phyloP scores from a whole-genome alignment of 305 asterid genomes.

The Fraxinus angustifolia region DNA sequence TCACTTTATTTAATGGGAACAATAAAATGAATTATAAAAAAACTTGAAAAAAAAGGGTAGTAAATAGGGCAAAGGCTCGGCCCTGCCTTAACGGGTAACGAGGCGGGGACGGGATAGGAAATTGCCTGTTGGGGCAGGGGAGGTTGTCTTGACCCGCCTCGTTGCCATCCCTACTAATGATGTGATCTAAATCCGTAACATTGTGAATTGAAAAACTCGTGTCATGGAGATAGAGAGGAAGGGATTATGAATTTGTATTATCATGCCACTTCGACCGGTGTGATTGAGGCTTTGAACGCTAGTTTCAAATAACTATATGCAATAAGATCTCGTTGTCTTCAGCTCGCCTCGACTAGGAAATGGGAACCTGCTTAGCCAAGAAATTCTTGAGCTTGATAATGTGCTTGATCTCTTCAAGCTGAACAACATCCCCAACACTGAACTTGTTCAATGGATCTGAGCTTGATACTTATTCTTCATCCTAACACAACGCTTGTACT shows the following conservation, averaged over 20 bases:
- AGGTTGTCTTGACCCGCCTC: no score
- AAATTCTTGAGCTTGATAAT: conserved; percentile 73
- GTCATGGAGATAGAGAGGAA: not conserved
- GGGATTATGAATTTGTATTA: not conserved
- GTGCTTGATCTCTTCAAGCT: conserved; percentile 71
- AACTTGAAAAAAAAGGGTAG: no score
- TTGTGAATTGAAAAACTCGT: not conserved
- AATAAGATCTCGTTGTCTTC: conserved; percentile 7
- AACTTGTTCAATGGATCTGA: conserved; percentile 80
- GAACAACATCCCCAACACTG: conserved; percentile 69
- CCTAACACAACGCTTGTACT: conserved; percentile 88
- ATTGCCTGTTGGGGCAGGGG: no score
- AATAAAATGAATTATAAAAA: no score
- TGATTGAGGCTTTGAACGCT: not conserved
- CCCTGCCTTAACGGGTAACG: no score
- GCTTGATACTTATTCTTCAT: conserved; percentile 92
- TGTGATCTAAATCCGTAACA: not conserved
- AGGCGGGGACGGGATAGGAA: no score
- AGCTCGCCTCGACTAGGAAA: conserved; percentile 14
- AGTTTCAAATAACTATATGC: not conserved
- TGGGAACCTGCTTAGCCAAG: conserved; percentile 52
- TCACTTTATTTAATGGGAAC: no score
- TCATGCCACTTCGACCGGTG: not conserved
- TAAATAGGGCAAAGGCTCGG: no score
- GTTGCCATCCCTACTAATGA: no score